Percentiles rank a stretch among this genome's conserved stretches.
These are phyloP conservation scores for Trichosporon coremiiforme DNA, from an alignment of 1,284 basidiomycete species.

Conservation along the genomic window DNA sequence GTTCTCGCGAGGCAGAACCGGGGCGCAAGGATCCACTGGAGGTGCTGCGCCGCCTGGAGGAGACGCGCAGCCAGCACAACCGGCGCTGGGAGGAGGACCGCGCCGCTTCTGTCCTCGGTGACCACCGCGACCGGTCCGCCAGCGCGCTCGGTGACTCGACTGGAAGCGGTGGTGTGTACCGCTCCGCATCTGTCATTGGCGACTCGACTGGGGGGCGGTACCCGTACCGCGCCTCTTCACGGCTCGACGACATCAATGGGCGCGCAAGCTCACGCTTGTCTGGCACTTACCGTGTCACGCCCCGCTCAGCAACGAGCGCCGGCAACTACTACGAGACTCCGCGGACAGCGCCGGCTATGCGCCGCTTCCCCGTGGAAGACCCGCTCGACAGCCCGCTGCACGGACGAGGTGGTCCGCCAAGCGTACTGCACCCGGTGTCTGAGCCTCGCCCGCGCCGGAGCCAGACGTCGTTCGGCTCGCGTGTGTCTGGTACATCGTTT, in stretches of 20 bases:
- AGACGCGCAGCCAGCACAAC: conserved; percentile 39
- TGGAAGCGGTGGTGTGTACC: background rate
- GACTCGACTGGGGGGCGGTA: conserved; percentile 10
- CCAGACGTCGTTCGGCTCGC: conserved; percentile 26
- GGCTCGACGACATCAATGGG: conserved; percentile 23
- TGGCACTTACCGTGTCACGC: background rate
- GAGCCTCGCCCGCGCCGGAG: conserved; percentile 25
- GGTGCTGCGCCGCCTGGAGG: conserved; percentile 46
- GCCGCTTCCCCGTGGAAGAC: conserved; percentile 23
- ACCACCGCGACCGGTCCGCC: background rate
- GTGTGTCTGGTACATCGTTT: conserved; percentile 20
- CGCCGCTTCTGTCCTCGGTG: conserved; percentile 15
- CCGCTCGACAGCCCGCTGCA: conserved; percentile 30
- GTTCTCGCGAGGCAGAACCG: conserved; percentile 27
- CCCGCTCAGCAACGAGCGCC: conserved; percentile 23
- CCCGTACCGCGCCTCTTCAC: conserved; percentile 21
- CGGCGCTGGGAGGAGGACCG: conserved; percentile 45
- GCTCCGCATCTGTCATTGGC: conserved; percentile 28
- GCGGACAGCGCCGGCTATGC: conserved; percentile 23
- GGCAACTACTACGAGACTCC: conserved; percentile 43
- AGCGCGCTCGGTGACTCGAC: conserved; percentile 10
- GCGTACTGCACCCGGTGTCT: background rate
- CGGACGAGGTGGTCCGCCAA: conserved; percentile 26
- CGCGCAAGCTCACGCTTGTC: background rate
- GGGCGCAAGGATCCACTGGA: conserved; percentile 48